These are phyloP conservation scores for Rutstroemia sp. DNA, from an alignment of 2,329 filamentous ascomycete genomes.

Conservation along the genomic window DNA sequence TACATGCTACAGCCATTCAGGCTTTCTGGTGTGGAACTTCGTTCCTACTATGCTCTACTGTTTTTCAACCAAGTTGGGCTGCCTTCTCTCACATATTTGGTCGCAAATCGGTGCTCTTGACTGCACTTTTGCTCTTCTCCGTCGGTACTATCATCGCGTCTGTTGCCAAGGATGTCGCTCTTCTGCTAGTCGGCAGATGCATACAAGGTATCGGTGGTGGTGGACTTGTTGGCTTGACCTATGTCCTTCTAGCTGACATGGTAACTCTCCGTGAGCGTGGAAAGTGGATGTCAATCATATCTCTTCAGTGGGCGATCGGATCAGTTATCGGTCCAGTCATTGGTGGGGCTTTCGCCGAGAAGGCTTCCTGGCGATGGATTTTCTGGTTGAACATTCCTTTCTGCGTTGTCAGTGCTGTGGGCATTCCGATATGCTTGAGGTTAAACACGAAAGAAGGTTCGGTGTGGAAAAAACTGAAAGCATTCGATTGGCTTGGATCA, in stretches of 20 bases:
- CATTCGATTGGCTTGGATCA: slow-evolving; percentile 55
- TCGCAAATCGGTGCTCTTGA: slow-evolving; percentile 18
- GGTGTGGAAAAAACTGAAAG: slow-evolving; percentile 15
- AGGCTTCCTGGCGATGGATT: slow-evolving; percentile 25
- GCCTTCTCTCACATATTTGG: slow-evolving; percentile 23
- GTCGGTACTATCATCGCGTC: slow-evolving; percentile 28
- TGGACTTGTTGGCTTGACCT: slow-evolving; percentile 39
- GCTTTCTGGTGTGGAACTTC: slow-evolving; percentile 62
- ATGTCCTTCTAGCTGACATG: slow-evolving; percentile 39
- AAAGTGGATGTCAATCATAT: slow-evolving; percentile 28
- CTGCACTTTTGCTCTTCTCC: slow-evolving; percentile 18
- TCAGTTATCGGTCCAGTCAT: slow-evolving; percentile 30
- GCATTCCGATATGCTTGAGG: slow-evolving; percentile 20
- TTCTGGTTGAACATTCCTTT: slow-evolving; percentile 25
- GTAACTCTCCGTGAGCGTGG: slow-evolving; percentile 36
- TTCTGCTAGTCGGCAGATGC: slow-evolving; percentile 30
- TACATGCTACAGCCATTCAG: slow-evolving; percentile 46
- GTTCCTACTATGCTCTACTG: slow-evolving; percentile 57
- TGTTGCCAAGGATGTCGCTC: slow-evolving; percentile 22
- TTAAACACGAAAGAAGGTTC: slow-evolving; percentile 18
- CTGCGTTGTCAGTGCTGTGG: slow-evolving; percentile 16
- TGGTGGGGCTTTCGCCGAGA: slow-evolving; percentile 36
- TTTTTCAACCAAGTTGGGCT: slow-evolving; percentile 42
- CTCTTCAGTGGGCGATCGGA: slow-evolving; percentile 24
- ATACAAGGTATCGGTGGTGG: slow-evolving; percentile 44